Percentiles rank a stretch among this genome's conserved stretches.
These are phyloP conservation scores for Lolium multiflorum DNA, from an alignment of 176 grass and related monocot genomes.

Conservation along the genomic window DNA sequence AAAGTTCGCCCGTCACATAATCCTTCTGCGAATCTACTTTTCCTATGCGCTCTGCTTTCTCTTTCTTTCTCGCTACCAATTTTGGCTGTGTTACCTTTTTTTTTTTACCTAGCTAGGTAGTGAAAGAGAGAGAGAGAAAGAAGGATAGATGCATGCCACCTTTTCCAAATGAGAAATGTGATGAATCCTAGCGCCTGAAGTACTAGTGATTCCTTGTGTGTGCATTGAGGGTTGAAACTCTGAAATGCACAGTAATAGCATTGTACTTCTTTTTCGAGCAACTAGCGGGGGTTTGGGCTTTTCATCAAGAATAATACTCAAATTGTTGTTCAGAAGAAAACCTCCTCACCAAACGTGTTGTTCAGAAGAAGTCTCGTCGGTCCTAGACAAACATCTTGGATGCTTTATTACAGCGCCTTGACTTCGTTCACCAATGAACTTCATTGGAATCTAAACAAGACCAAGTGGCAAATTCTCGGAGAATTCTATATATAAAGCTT, in stretches of 20 bases:
- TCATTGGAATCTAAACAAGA: too few species aligned
- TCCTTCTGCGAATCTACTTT: conserved; percentile 44
- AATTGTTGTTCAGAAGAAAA: too few species aligned
- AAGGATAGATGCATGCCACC: not conserved
- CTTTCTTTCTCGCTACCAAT: not conserved
- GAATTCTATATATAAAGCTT: too few species aligned
- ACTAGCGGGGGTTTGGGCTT: too few species aligned
- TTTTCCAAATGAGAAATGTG: not conserved
- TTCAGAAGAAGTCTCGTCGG: too few species aligned
- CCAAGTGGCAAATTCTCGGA: too few species aligned
- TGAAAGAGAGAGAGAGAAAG: not conserved
- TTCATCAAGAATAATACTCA: too few species aligned
- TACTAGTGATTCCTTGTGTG: not conserved
- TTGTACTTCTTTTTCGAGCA: not conserved
- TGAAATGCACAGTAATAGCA: too few species aligned
- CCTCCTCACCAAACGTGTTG: too few species aligned
- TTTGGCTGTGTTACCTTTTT: not conserved
- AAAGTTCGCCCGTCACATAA: conserved; percentile 26
- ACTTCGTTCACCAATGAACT: too few species aligned
- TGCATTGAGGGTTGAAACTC: not conserved
- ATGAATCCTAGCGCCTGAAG: not conserved
- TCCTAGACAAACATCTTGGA: too few species aligned
- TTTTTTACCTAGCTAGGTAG: not conserved
- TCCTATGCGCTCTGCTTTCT: conserved; percentile 11
- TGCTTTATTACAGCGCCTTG: too few species aligned